These are phyloP conservation scores for Salix udensis DNA, from an alignment of 345 rosid genomes.

Conservation along the genomic window DNA sequence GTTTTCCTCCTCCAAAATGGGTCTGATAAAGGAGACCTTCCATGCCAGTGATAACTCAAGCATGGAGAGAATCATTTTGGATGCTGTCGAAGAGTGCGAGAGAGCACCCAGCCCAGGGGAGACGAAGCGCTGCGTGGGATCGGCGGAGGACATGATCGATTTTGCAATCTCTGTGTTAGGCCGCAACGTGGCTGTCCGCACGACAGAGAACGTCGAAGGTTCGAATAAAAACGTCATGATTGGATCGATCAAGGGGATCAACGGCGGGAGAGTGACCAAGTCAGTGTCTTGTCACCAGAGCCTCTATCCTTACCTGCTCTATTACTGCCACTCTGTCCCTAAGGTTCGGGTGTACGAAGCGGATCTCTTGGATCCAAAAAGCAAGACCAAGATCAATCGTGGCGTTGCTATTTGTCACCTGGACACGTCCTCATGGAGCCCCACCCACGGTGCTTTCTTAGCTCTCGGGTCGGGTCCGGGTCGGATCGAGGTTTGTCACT, in stretches of 20 bases:
- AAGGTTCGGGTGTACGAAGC: slow-evolving; percentile 76
- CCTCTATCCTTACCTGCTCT: slow-evolving; percentile 69
- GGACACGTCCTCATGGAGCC: slow-evolving; percentile 80
- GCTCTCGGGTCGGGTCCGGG: slow-evolving; percentile 79
- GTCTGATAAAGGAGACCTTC: slow-evolving; percentile 37
- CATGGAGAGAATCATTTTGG: slow-evolving; percentile 47
- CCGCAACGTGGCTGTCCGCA: slow-evolving; percentile 45
- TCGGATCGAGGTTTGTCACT: slow-evolving; percentile 72
- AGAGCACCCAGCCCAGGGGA: slow-evolving; percentile 62
- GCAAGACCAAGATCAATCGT: slow-evolving; percentile 49
- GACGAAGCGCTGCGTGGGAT: slow-evolving; percentile 77
- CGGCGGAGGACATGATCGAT: slow-evolving; percentile 86
- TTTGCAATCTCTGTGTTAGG: slow-evolving; percentile 71
- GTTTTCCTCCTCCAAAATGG: slow-evolving; percentile 39
- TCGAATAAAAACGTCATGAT: slow-evolving; percentile 49
- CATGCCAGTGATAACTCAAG: slow-evolving; percentile 60
- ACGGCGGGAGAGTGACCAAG: slow-evolving; percentile 64
- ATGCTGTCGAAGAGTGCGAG: slow-evolving; percentile 69
- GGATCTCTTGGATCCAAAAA: slow-evolving; percentile 54
- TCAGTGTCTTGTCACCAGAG: slow-evolving; percentile 92
- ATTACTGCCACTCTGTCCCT: slow-evolving; percentile 92
- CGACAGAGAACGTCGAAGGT: slow-evolving; percentile 57
- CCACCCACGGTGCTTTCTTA: slow-evolving; percentile 68
- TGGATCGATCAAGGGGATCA: slow-evolving; percentile 54
- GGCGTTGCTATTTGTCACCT: slow-evolving; percentile 84